phyloP scores from a whole-genome alignment of 345 rosid species.

The Salix exigua region DNA sequence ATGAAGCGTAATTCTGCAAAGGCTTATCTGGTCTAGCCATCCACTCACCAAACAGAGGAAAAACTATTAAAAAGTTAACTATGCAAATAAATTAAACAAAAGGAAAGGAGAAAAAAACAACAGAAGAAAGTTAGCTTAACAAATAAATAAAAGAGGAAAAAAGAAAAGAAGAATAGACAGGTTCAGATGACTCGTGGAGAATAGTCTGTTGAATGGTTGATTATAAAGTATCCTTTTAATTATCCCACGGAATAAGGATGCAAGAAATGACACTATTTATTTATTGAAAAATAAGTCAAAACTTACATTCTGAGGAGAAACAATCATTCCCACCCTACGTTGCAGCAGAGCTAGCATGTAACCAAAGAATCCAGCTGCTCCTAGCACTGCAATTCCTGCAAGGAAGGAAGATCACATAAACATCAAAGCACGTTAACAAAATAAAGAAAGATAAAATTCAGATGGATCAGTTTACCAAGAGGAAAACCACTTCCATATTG shows the following conservation, averaged over 20 bases:
- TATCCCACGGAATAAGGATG: neutral
- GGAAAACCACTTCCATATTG: conserved; percentile 96
- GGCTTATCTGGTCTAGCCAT: neutral
- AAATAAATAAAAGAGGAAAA: neutral
- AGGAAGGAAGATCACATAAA: conserved; percentile 18
- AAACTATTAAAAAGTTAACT: neutral
- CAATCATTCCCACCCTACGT: conserved; percentile 60
- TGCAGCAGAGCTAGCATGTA: conserved; percentile 96
- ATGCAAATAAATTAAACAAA: neutral
- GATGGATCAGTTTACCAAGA: conserved; percentile 46
- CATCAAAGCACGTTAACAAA: neutral
- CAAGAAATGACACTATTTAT: neutral
- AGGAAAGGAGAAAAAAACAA: neutral
- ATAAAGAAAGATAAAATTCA: neutral
- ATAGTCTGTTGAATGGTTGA: neutral
- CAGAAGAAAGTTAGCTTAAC: neutral
- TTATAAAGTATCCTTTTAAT: neutral
- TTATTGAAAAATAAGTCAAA: neutral
- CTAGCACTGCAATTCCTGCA: conserved; percentile 91
- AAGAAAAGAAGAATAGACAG: neutral
- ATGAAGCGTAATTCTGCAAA: neutral
- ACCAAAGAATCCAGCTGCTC: conserved; percentile 90
- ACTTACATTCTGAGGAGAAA: conserved; percentile 69
- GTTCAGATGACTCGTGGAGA: neutral
- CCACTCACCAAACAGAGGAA: neutral